Percentiles rank a stretch among this genome's conserved stretches.
Evolutionary conservation across 2,329 filamentous ascomycete species (phyloP).

Genomic region (Botrytis galanthina): DNA sequence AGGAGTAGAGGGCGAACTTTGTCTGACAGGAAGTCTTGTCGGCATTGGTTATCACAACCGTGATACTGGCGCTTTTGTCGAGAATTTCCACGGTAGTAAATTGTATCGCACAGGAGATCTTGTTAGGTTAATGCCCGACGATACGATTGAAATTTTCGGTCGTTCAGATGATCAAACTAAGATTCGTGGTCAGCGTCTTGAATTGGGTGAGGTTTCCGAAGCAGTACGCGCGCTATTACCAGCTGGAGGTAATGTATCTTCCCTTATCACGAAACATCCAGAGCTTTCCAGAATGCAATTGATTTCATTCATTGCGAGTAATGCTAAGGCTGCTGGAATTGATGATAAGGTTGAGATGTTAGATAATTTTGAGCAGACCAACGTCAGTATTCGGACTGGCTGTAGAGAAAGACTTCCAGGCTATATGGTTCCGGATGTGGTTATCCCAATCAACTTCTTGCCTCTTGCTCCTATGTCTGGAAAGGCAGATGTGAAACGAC

Average conservation of each 20-base stretch:
- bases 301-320: conserved; percentile 3
- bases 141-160: conserved; percentile 54
- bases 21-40: conserved; percentile 7
- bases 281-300: conserved; percentile 5
- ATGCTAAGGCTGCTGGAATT: background rate
- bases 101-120: conserved; percentile 51
- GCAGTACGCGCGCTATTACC: background rate
- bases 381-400: conserved; percentile 41
- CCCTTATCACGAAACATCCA: background rate
- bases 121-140: conserved; percentile 51
- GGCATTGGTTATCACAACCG: conserved; percentile 12
- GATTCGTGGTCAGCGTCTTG: conserved; percentile 26
- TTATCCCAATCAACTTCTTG: conserved; percentile 7
- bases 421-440: conserved; percentile 16
- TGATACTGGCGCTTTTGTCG: conserved; percentile 10
- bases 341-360: background rate
- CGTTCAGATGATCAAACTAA: conserved; percentile 64
- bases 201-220: conserved; percentile 14
- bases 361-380: conserved; percentile 31
- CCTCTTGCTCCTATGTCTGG: conserved; percentile 12
- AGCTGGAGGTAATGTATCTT: background rate
- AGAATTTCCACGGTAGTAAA: background rate
- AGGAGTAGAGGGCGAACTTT: conserved; percentile 11
- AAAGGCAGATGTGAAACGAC: conserved; percentile 8
- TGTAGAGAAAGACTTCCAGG: conserved; percentile 31